Conservation (phyloP, 805 yeast genomes). For the Starmera caribaea region DNA sequence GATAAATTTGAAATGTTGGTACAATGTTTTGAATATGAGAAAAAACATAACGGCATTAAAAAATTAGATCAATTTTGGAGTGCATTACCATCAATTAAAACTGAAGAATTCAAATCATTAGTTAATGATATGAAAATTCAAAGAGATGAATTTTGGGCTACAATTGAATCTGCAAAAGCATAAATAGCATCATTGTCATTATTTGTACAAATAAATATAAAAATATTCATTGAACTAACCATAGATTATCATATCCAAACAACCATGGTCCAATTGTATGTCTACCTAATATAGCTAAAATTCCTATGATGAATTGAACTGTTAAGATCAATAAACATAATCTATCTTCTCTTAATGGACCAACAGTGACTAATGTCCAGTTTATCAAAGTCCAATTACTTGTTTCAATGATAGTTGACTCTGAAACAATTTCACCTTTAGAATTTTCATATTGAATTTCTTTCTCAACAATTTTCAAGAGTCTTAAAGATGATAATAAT, state of each 20-base stretch:
- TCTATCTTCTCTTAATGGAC: conserved; percentile 81
- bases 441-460: conserved; percentile 15
- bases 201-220: not conserved
- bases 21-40: conserved; percentile 81
- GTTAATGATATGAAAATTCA: conserved; percentile 47
- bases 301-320: conserved; percentile 59
- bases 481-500: conserved; percentile 35
- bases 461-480: conserved; percentile 36
- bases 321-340: conserved; percentile 52
- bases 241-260: conserved; percentile 82
- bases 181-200: not conserved
- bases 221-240: conserved; percentile 18
- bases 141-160: conserved; percentile 32
- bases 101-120: conserved; percentile 61
- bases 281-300: conserved; percentile 57
- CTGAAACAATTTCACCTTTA: conserved; percentile 13
- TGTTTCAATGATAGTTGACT: conserved; percentile 28
- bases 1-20: conserved; percentile 84
- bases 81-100: conserved; percentile 53
- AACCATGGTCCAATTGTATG: conserved; percentile 80
- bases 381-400: conserved; percentile 88
- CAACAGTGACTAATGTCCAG: conserved; percentile 72
- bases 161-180: not conserved
- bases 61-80: conserved; percentile 62
- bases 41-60: conserved; percentile 41